These are phyloP conservation scores for Cytospora leucostoma DNA, from an alignment of 2,329 filamentous ascomycete genomes.

Conservation along the genomic window DNA sequence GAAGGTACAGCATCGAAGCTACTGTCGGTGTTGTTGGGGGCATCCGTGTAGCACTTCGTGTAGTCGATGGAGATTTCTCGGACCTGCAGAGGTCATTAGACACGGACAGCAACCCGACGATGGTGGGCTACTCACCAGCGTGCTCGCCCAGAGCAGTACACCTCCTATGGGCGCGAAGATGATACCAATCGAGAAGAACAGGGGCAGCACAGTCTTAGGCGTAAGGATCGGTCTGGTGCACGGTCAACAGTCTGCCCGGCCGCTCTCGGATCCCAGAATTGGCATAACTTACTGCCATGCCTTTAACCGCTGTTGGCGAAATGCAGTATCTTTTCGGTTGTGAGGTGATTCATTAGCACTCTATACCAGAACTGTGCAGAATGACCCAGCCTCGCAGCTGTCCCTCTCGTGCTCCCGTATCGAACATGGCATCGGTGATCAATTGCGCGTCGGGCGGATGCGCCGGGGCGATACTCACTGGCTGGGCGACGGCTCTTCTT, in stretches of 20 bases:
- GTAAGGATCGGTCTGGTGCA: conserved; percentile 82
- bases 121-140: conserved; percentile 57
- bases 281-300: conserved; percentile 84
- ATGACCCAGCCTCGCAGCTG: neutral
- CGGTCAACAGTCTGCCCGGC: conserved; percentile 17
- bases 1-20: conserved; percentile 55
- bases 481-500: conserved; percentile 89
- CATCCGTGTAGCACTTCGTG: conserved; percentile 68
- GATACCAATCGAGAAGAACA: conserved; percentile 88
- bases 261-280: conserved; percentile 17
- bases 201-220: conserved; percentile 86
- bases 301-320: conserved; percentile 94
- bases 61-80: conserved; percentile 93
- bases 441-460: conserved; percentile 4
- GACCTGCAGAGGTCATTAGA: conserved; percentile 56
- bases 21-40: conserved; percentile 44
- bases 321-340: conserved; percentile 75
- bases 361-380: conserved; percentile 19
- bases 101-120: conserved; percentile 10
- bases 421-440: neutral
- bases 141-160: conserved; percentile 80
- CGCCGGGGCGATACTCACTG: conserved; percentile 57
- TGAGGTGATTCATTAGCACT: conserved; percentile 15
- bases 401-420: neutral
- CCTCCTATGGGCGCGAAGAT: conserved; percentile 94